A percentile compares a stretch with the other conserved stretches of the same genome.
phyloP scores from a whole-genome alignment of 2,329 filamentous ascomycete species.

The Herpotrichia juniperi region DNA sequence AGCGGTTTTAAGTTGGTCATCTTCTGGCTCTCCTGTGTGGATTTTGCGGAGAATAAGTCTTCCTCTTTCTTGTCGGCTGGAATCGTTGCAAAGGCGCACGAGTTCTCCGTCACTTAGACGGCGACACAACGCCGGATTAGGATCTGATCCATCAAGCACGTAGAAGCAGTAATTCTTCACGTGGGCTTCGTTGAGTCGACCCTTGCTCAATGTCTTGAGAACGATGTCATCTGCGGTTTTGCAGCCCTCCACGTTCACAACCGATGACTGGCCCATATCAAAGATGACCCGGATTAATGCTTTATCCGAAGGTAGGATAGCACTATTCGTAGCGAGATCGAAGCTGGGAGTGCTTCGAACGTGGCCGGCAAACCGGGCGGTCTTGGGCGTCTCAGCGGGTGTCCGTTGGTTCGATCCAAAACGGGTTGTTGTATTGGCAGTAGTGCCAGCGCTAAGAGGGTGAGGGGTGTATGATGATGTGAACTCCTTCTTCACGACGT shows the following conservation, averaged over 20 bases:
- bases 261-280: constrained; percentile 87
- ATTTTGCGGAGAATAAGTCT: constrained; percentile 90
- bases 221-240: constrained; percentile 93
- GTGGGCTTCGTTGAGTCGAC: constrained; percentile 85
- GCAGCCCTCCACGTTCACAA: constrained; percentile 91
- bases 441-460: constrained; percentile 59
- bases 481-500: constrained; percentile 58
- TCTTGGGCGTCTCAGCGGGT: constrained; percentile 67
- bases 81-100: constrained; percentile 88
- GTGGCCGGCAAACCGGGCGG: constrained; percentile 70
- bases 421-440: constrained; percentile 54
- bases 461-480: constrained; percentile 59
- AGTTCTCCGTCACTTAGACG: constrained; percentile 86
- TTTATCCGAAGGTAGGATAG: constrained; percentile 82
- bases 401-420: constrained; percentile 52
- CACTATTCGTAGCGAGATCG: constrained; percentile 78
- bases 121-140: constrained; percentile 80
- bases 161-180: constrained; percentile 98
- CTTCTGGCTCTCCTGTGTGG: constrained; percentile 87
- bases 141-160: constrained; percentile 83
- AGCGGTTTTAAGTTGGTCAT: constrained; percentile 83
- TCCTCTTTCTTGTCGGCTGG: constrained; percentile 83
- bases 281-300: constrained; percentile 93
- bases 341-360: constrained; percentile 82
- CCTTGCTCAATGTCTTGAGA: constrained; percentile 85